Percentiles rank a stretch among this genome's conserved stretches.
Evolutionary conservation across 2,329 filamentous ascomycete species (phyloP).

Genomic region (Nothomitra cinnamomea): DNA sequence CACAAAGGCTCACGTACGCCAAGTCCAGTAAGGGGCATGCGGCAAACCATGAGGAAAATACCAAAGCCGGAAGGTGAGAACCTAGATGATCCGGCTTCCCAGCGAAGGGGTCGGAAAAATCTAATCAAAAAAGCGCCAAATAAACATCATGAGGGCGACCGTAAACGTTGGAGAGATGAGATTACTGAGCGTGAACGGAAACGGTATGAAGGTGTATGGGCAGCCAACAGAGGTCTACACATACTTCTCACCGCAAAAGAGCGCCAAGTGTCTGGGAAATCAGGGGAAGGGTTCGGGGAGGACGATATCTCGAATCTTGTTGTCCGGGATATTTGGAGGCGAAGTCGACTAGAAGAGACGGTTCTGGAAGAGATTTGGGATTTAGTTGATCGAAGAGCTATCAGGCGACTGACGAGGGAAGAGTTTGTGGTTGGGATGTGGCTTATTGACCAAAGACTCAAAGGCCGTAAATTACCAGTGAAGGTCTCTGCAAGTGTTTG

Average conservation of each 20-base stretch:
- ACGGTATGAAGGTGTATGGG: constrained; percentile 72
- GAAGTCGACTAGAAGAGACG: constrained; percentile 48
- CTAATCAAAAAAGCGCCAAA: constrained; percentile 42
- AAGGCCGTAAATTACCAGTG: constrained; percentile 58
- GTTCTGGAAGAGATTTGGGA: constrained; percentile 64
- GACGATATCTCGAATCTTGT: constrained; percentile 40
- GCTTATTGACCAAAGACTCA: constrained; percentile 66
- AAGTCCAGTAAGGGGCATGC: constrained; percentile 36
- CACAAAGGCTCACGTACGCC: constrained; percentile 23
- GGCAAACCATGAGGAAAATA: constrained; percentile 47
- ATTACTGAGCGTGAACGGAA: constrained; percentile 58
- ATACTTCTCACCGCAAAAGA: constrained; percentile 14
- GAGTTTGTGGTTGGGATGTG: constrained; percentile 75
- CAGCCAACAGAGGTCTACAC: constrained; percentile 53
- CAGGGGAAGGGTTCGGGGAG: constrained; percentile 16
- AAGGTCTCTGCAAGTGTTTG: constrained; percentile 60
- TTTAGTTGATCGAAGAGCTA: constrained; percentile 42
- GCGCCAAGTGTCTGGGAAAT: constrained; percentile 4
- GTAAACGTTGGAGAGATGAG: constrained; percentile 60
- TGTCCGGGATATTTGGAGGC: constrained; percentile 56
- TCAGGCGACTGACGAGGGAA: constrained; percentile 42
- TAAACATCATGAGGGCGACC: constrained; percentile 58
- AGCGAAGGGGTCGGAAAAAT: constrained; percentile 31
- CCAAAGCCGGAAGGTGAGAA: constrained; percentile 36
- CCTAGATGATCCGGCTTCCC: constrained; percentile 25